Percentiles rank a stretch among this genome's conserved stretches.
Evolutionary conservation across 371 early-diverging fungal genomes (phyloP).

Genomic region (Fennellomyces sp.): DNA sequence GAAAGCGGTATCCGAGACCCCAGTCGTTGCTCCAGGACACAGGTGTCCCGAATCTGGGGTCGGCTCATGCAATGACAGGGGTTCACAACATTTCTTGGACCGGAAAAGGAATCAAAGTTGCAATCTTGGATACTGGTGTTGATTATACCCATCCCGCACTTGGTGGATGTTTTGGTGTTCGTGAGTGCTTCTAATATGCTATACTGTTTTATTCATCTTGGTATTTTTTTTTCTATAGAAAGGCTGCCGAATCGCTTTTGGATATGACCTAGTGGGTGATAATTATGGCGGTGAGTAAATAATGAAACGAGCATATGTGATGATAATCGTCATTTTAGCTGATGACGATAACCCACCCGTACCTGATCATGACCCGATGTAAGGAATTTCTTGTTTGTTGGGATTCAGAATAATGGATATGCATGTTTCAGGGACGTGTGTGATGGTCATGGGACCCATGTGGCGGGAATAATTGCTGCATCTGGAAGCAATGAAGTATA

Average conservation of each 20-base stretch:
- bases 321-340: not conserved
- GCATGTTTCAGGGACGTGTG: slow-evolving; percentile 15
- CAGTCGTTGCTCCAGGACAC: not conserved
- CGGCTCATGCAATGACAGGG: slow-evolving; percentile 20
- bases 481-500: slow-evolving; percentile 29
- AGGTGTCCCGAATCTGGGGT: slow-evolving; percentile 14
- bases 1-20: slow-evolving; percentile 20
- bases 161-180: slow-evolving; percentile 71
- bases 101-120: slow-evolving; percentile 18
- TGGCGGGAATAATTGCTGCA: slow-evolving; percentile 68
- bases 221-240: slow-evolving; percentile 12
- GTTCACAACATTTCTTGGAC: slow-evolving; percentile 12
- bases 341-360: not conserved
- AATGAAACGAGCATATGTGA: too few relatives aligned
- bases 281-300: slow-evolving; percentile 20
- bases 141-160: slow-evolving; percentile 75
- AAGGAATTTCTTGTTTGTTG: not conserved
- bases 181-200: slow-evolving; percentile 1
- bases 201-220: not conserved
- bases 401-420: not conserved
- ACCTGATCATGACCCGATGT: slow-evolving; percentile 32
- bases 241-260: slow-evolving; percentile 61
- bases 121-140: slow-evolving; percentile 38
- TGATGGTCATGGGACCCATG: slow-evolving; percentile 63
- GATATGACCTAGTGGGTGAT: slow-evolving; percentile 68